Conservation (phyloP, 192 early-diverging fungal species). For the Thamnidium elegans region DNA sequence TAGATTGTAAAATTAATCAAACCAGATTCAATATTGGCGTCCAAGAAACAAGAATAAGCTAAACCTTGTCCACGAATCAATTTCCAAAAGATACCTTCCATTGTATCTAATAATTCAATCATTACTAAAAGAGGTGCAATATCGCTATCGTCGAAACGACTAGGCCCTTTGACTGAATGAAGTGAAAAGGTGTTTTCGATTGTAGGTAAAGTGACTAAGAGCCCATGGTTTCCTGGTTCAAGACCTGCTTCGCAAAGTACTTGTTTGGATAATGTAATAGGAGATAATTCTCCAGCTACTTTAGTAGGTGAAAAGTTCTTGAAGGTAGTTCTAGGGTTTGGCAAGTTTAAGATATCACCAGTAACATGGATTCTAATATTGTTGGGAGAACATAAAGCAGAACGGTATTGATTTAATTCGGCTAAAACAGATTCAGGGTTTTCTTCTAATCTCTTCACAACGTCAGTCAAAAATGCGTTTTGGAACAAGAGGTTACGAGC, state of each 20-base stretch:
- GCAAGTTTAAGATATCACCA: constrained; percentile 50
- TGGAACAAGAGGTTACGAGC: constrained; percentile 46
- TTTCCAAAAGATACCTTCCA: constrained; percentile 62
- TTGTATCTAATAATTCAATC: constrained; percentile 50
- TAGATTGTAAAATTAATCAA: constrained; percentile 50
- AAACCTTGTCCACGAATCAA: constrained; percentile 58
- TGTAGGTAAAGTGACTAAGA: constrained; percentile 49
- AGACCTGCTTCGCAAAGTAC: constrained; percentile 20
- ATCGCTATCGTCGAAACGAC: constrained; percentile 46
- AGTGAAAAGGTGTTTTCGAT: constrained; percentile 57
- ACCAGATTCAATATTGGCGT: constrained; percentile 45
- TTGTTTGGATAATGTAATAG: constrained; percentile 25
- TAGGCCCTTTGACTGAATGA: constrained; percentile 45
- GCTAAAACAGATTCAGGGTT: constrained; percentile 43
- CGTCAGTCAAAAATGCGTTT: constrained; percentile 45
- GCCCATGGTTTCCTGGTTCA: constrained; percentile 28
- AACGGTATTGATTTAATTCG: constrained; percentile 46
- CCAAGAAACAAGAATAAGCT: constrained; percentile 49
- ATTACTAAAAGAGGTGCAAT: constrained; percentile 54
- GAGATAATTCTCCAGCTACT: neutral
- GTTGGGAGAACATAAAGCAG: constrained; percentile 44
- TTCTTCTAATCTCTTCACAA: constrained; percentile 41
- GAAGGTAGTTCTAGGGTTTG: constrained; percentile 41
- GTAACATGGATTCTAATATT: constrained; percentile 54
- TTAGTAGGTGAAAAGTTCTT: constrained; percentile 12